Percentiles rank a stretch among this genome's conserved stretches.
Conservation (phyloP, 495 filamentous ascomycete species). For the Penicillium cosmopolitanum region DNA sequence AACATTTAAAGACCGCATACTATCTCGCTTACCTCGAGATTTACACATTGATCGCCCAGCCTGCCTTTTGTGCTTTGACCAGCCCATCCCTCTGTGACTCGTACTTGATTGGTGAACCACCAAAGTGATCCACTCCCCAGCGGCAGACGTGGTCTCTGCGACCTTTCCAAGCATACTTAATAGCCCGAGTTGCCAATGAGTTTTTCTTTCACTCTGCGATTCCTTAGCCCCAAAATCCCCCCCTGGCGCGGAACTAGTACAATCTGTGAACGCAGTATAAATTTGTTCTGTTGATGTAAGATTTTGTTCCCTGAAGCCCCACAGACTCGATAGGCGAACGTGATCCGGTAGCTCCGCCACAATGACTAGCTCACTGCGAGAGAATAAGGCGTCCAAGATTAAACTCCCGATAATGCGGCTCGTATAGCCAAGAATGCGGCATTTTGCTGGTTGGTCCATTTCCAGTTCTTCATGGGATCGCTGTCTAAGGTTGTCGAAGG, state of each 20-base stretch:
- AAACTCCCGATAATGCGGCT: background rate
- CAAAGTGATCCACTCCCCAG: no score
- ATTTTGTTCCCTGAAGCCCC: background rate
- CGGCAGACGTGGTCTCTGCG: no score
- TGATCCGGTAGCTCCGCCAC: background rate
- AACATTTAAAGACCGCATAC: background rate
- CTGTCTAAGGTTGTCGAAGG: background rate
- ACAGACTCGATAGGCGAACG: background rate
- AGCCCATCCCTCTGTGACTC: background rate
- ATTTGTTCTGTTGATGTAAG: background rate
- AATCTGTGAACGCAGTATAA: background rate
- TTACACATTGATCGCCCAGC: background rate
- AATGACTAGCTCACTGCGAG: background rate
- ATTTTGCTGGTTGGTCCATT: background rate
- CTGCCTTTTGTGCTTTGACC: background rate
- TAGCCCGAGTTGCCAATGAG: no score
- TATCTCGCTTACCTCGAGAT: background rate
- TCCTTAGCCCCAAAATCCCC: no score
- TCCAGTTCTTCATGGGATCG: background rate
- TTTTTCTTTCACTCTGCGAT: no score
- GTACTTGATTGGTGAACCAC: no score
- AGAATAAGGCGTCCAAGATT: background rate
- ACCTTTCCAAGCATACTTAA: no score
- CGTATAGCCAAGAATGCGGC: background rate
- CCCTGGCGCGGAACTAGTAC: no score